Percentiles rank a stretch among this genome's conserved stretches.
These are phyloP conservation scores for Salix dunnii DNA, from an alignment of 345 rosid species.

Conservation along the genomic window DNA sequence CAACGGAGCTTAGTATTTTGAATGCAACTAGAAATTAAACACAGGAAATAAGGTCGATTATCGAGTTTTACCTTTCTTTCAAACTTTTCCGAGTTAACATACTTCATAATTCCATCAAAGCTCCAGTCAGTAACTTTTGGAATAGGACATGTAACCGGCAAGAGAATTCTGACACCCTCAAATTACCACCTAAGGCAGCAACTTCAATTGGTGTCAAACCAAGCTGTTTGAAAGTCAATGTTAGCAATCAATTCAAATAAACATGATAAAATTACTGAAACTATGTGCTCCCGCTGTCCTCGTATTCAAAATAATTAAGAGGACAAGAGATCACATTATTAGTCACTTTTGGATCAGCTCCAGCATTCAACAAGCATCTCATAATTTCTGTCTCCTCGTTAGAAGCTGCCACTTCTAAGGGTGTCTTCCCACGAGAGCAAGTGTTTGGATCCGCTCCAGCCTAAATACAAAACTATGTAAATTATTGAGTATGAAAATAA, in stretches of 20 bases:
- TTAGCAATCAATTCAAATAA: neutral
- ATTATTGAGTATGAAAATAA: too few species aligned
- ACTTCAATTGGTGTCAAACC: conserved; percentile 6
- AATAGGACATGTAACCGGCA: conserved; percentile 2
- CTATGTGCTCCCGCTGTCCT: too few species aligned
- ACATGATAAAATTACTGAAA: conserved; percentile 1
- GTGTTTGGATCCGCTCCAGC: conserved; percentile 18
- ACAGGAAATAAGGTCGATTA: too few species aligned
- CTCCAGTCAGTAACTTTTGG: neutral
- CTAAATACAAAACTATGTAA: neutral
- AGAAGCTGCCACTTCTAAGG: neutral
- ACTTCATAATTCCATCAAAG: neutral
- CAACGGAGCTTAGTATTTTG: neutral
- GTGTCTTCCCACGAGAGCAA: neutral
- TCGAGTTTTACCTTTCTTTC: neutral
- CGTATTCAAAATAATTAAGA: too few species aligned
- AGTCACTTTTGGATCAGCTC: neutral
- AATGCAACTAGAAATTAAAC: too few species aligned
- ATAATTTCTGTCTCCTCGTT: neutral
- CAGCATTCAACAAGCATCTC: neutral
- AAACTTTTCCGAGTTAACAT: neutral
- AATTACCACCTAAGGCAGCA: neutral
- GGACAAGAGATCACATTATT: neutral
- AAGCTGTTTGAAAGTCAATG: neutral
- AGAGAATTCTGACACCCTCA: neutral